Evolutionary conservation across 805 yeast genomes (phyloP).

Genomic region (Candida xiaguanensis): DNA sequence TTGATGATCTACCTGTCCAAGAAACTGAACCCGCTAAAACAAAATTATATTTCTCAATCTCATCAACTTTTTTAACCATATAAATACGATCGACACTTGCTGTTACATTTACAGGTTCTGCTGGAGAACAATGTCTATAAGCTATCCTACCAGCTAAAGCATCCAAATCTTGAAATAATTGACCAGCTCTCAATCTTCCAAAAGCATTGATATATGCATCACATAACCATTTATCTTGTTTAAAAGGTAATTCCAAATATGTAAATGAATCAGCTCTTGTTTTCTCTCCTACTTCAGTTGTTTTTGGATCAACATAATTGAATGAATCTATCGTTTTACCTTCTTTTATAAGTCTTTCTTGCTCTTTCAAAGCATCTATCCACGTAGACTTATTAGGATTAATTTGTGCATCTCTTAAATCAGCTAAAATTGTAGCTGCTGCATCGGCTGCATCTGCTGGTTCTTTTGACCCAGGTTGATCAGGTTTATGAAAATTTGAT

Average conservation of each 20-base stretch:
- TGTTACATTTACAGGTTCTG: conserved; percentile 92
- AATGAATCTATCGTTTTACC: conserved; percentile 72
- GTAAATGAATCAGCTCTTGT: conserved; percentile 77
- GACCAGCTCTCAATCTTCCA: conserved; percentile 91
- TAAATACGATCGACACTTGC: conserved; percentile 92
- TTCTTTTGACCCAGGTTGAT: conserved; percentile 39
- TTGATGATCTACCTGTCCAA: conserved; percentile 92
- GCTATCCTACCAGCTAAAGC: conserved; percentile 94
- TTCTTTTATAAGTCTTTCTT: conserved; percentile 63
- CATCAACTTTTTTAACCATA: conserved; percentile 80
- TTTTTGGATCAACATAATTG: conserved; percentile 67
- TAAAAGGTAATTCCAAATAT: conserved; percentile 71
- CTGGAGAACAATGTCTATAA: conserved; percentile 89
- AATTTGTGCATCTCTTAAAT: conserved; percentile 49
- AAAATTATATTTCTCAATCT: conserved; percentile 69
- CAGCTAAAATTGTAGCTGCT: conserved; percentile 65
- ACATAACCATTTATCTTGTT: conserved; percentile 74
- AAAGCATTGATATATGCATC: conserved; percentile 87
- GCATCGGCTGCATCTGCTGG: conserved; percentile 72
- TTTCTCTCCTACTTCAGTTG: conserved; percentile 66
- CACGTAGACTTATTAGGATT: conserved; percentile 61
- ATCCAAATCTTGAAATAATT: conserved; percentile 89
- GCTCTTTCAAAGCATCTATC: conserved; percentile 78
- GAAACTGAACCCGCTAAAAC: conserved; percentile 87
- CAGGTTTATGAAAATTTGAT: conserved; percentile 27